These are phyloP conservation scores for Aspergillus ochraceus DNA, from an alignment of 2,329 filamentous ascomycete genomes.

Conservation along the genomic window DNA sequence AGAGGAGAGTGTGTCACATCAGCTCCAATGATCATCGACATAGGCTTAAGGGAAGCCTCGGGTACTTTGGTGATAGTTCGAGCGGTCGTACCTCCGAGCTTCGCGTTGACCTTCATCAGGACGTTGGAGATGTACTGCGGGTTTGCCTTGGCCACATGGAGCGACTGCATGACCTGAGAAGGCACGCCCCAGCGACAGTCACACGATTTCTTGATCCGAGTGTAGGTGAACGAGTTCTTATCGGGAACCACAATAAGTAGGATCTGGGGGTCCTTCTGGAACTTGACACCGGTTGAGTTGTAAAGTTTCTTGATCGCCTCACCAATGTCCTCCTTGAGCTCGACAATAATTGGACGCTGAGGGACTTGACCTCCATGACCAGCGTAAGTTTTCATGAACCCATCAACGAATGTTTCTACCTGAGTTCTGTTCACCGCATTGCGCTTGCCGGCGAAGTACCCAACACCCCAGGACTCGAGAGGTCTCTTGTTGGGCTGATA, in stretches of 20 bases:
- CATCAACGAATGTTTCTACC: slow-evolving; percentile 56
- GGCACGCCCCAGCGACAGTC: slow-evolving; percentile 83
- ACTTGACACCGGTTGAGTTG: slow-evolving; percentile 54
- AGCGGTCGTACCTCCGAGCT: slow-evolving; percentile 80
- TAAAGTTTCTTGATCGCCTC: slow-evolving; percentile 59
- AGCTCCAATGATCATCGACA: slow-evolving; percentile 81
- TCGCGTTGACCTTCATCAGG: slow-evolving; percentile 94
- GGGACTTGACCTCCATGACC: slow-evolving; percentile 61
- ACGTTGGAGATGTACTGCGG: slow-evolving; percentile 92
- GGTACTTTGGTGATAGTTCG: slow-evolving; percentile 47
- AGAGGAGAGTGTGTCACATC: slow-evolving; percentile 85
- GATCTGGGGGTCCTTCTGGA: slow-evolving; percentile 66
- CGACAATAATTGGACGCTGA: slow-evolving; percentile 47
- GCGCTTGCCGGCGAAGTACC: slow-evolving; percentile 62
- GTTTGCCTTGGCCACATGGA: slow-evolving; percentile 68
- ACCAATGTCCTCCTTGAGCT: slow-evolving; percentile 47
- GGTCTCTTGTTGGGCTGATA: slow-evolving; percentile 60
- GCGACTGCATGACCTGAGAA: slow-evolving; percentile 75
- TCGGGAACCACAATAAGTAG: slow-evolving; percentile 75
- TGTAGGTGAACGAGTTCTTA: slow-evolving; percentile 72
- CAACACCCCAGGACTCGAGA: slow-evolving; percentile 74
- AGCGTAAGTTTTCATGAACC: slow-evolving; percentile 63
- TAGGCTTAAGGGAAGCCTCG: slow-evolving; percentile 35
- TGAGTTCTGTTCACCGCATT: slow-evolving; percentile 43
- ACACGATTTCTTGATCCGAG: slow-evolving; percentile 82